Conservation (phyloP, 352 stramenopile genomes). For the Globisporangium middletonii region DNA sequence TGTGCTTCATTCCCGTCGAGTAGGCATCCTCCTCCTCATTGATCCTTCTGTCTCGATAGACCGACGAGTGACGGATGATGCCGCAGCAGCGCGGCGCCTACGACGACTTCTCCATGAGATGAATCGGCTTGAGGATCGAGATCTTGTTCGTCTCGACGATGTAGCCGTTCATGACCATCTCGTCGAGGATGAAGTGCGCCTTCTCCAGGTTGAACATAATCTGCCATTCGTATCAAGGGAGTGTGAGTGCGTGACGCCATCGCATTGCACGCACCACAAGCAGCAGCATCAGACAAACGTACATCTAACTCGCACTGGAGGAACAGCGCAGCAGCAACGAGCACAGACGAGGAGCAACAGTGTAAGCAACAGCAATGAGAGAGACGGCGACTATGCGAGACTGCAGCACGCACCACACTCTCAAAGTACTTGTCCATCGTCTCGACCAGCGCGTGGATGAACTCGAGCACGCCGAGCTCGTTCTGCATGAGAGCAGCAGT, state of each 20-base stretch:
- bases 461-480: slow-evolving; percentile 99
- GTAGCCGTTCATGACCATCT: slow-evolving; percentile 99
- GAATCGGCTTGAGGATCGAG: slow-evolving; percentile 97
- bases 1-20: too few species aligned
- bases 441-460: slow-evolving; percentile 99
- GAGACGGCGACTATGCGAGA: not conserved
- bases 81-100: slow-evolving; percentile 17
- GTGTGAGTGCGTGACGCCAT: not conserved
- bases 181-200: slow-evolving; percentile 88
- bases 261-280: not conserved
- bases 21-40: too few species aligned
- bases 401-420: slow-evolving; percentile 85
- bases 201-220: slow-evolving; percentile 93
- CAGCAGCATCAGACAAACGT: slow-evolving; percentile 16
- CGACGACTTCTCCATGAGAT: slow-evolving; percentile 97
- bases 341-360: not conserved
- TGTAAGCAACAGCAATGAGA: not conserved
- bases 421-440: slow-evolving; percentile 99
- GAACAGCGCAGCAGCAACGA: too few species aligned
- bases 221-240: slow-evolving; percentile 17
- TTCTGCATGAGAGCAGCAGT: slow-evolving; percentile 71
- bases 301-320: slow-evolving; percentile 82
- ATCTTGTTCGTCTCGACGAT: slow-evolving; percentile 99
- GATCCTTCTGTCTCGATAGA: too few species aligned
- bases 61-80: too few species aligned